Conservation (phyloP, 495 filamentous ascomycete species). For the Penicillium arizonense region DNA sequence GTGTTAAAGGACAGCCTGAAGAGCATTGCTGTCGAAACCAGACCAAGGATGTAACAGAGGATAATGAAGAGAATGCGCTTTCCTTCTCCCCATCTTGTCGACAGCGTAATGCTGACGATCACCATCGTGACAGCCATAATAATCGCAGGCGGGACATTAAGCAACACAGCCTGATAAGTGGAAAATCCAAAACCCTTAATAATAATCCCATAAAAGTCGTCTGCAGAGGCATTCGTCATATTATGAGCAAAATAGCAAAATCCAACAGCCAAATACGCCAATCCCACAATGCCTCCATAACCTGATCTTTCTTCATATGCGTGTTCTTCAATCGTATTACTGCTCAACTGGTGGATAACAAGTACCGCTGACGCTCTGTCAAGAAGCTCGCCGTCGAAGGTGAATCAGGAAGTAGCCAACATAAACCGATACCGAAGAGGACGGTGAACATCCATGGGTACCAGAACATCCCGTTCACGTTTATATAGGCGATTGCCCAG, state of each 20-base stretch:
- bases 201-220: slow-evolving; percentile 55
- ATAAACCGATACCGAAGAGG: neutral
- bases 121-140: slow-evolving; percentile 56
- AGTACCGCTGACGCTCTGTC: slow-evolving; percentile 36
- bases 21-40: neutral
- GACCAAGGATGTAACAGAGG: neutral
- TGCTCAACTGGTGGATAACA: slow-evolving; percentile 35
- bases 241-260: slow-evolving; percentile 25
- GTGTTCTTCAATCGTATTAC: slow-evolving; percentile 51
- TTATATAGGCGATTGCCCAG: slow-evolving; percentile 1
- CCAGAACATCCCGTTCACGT: neutral
- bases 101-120: slow-evolving; percentile 43
- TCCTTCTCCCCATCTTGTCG: slow-evolving; percentile 39
- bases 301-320: slow-evolving; percentile 36
- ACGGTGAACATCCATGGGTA: slow-evolving; percentile 6
- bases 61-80: slow-evolving; percentile 39
- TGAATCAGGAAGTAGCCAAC: slow-evolving; percentile 38
- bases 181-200: slow-evolving; percentile 38
- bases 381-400: slow-evolving; percentile 36
- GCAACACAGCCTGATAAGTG: slow-evolving; percentile 53
- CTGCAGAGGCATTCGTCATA: slow-evolving; percentile 57
- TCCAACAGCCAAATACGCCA: slow-evolving; percentile 27
- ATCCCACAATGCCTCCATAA: slow-evolving; percentile 26
- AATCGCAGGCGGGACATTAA: slow-evolving; percentile 55
- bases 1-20: too few species aligned